Conservation (phyloP, 2,329 filamentous ascomycete species). For the Ophiostoma quercus region DNA sequence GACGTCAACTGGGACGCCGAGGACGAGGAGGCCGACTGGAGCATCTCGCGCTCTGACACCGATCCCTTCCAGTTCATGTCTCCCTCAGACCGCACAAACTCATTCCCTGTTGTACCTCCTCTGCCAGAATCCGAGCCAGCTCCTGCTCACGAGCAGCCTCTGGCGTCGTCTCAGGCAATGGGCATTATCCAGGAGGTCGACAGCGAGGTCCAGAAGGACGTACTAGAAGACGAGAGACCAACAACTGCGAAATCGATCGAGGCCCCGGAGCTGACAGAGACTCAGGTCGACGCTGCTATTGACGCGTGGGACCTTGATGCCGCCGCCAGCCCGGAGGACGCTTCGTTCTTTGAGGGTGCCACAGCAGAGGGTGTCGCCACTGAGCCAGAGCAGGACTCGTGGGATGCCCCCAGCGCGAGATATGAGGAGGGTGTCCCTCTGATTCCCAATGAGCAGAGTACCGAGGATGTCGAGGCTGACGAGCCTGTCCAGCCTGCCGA, state of each 20-base stretch:
- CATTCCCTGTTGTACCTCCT: conserved; percentile 55
- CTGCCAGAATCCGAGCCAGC: conserved; percentile 29
- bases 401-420: conserved; percentile 50
- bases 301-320: conserved; percentile 18
- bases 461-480: neutral
- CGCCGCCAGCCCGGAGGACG: conserved; percentile 10
- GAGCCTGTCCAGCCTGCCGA: neutral
- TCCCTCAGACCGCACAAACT: conserved; percentile 55
- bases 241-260: neutral
- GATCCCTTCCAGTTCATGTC: conserved; percentile 59
- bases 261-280: neutral
- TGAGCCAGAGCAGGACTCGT: conserved; percentile 38
- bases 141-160: conserved; percentile 32
- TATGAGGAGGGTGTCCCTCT: conserved; percentile 67
- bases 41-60: conserved; percentile 45
- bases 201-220: conserved; percentile 42
- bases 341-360: conserved; percentile 30
- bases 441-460: conserved; percentile 35
- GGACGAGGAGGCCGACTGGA: conserved; percentile 56
- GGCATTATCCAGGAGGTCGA: conserved; percentile 52
- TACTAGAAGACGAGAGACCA: conserved; percentile 33
- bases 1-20: conserved; percentile 56
- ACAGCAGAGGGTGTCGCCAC: conserved; percentile 37
- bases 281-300: neutral
- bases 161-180: conserved; percentile 48